Evolutionary conservation across 148 eudicot species (phyloP).

Genomic region (Cornus controversa): DNA sequence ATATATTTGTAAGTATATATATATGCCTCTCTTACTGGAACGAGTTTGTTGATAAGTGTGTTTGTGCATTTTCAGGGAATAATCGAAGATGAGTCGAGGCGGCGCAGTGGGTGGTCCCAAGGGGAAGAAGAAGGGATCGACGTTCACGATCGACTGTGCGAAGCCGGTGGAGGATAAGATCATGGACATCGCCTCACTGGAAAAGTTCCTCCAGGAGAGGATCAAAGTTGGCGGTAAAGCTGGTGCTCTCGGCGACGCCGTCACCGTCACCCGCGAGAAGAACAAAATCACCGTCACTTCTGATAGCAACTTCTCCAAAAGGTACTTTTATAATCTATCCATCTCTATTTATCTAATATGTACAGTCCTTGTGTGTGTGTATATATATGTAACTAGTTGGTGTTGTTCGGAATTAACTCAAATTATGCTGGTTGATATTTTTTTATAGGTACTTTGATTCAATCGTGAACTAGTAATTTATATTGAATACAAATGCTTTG

Average conservation of each 20-base stretch:
- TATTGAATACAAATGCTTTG: no score
- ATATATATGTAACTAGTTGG: no score
- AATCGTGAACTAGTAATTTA: no score
- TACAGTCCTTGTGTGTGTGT: not conserved
- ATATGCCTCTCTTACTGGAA: not conserved
- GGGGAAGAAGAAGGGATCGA: constrained; percentile 64
- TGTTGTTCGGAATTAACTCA: no score
- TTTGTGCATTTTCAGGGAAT: not conserved
- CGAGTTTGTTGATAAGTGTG: not conserved
- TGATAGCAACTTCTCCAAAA: constrained; percentile 59
- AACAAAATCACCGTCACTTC: constrained; percentile 61
- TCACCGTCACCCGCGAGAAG: constrained; percentile 63
- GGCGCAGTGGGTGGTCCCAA: constrained; percentile 38
- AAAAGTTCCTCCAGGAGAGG: constrained; percentile 73
- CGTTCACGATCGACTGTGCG: constrained; percentile 60
- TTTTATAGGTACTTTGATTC: no score
- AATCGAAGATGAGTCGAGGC: constrained; percentile 51
- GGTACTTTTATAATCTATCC: constrained; percentile 23
- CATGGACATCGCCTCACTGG: constrained; percentile 75
- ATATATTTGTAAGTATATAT: not conserved
- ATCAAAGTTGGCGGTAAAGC: constrained; percentile 77
- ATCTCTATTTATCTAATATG: not conserved
- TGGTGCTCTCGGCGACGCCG: constrained; percentile 71
- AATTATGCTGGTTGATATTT: no score
- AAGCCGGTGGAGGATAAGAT: constrained; percentile 83